Percentiles rank a stretch among this genome's conserved stretches.
These are phyloP conservation scores for Epichloe brachyelytri DNA, from an alignment of 2,329 filamentous ascomycete genomes.

Conservation along the genomic window DNA sequence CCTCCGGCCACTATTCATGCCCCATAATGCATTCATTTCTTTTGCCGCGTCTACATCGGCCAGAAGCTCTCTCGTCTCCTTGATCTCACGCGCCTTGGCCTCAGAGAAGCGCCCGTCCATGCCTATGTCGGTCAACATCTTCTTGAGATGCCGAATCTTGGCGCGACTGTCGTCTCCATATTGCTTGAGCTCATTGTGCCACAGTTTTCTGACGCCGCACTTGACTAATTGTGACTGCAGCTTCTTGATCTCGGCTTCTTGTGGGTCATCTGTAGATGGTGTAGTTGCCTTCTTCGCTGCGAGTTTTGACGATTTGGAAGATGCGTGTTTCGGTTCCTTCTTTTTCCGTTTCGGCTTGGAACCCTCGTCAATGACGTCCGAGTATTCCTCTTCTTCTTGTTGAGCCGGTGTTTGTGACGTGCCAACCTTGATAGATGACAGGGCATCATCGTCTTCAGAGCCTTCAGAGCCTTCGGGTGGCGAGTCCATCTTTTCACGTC, in stretches of 20 bases:
- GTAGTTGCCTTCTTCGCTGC: conserved; percentile 16
- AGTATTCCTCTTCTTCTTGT: conserved; percentile 29
- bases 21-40: conserved; percentile 72
- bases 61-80: conserved; percentile 70
- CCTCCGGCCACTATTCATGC: conserved; percentile 30
- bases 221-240: conserved; percentile 78
- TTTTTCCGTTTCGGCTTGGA: conserved; percentile 47
- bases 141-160: conserved; percentile 71
- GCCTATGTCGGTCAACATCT: conserved; percentile 66
- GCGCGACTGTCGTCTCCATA: conserved; percentile 57
- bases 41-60: conserved; percentile 77
- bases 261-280: conserved; percentile 34
- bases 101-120: conserved; percentile 84
- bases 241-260: conserved; percentile 73
- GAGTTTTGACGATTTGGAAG: conserved; percentile 17
- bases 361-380: conserved; percentile 58
- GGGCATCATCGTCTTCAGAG: conserved; percentile 10
- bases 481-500: conserved; percentile 8
- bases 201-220: conserved; percentile 86
- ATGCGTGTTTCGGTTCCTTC: conserved; percentile 23
- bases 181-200: conserved; percentile 70
- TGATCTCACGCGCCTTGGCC: conserved; percentile 74
- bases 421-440: conserved; percentile 9
- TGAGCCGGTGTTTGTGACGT: conserved; percentile 12
- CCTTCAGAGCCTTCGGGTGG: conserved; percentile 6